Conservation (phyloP, 2,329 filamentous ascomycete species). For the Zymoseptoria passerinii region DNA sequence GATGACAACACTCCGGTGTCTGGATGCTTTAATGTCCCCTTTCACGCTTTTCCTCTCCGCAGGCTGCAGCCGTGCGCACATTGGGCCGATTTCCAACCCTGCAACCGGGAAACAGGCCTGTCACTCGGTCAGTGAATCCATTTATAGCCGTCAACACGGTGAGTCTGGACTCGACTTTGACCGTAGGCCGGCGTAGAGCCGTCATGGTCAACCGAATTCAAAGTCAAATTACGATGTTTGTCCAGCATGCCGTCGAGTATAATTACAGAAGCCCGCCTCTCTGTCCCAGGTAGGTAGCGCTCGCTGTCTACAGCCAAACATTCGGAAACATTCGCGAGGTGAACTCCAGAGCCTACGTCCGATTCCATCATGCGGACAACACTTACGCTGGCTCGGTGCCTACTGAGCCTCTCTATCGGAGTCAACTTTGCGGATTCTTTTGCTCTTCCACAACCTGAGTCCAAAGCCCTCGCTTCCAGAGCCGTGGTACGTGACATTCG, state of each 20-base stretch:
- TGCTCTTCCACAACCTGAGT: not conserved
- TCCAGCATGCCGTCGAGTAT: not conserved
- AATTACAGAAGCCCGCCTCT: not conserved
- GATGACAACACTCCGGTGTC: not conserved
- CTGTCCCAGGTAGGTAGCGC: no score
- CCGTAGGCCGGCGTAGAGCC: not conserved
- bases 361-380: not conserved
- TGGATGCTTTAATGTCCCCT: no score
- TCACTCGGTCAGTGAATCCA: not conserved
- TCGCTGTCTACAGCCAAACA: not conserved
- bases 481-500: not conserved
- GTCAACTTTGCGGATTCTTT: not conserved
- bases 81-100: no score
- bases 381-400: not conserved
- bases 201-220: not conserved
- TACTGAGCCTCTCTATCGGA: not conserved
- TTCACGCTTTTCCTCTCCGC: no score
- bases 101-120: not conserved
- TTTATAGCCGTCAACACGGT: not conserved
- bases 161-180: not conserved
- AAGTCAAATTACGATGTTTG: not conserved
- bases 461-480: not conserved
- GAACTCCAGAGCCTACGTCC: not conserved
- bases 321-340: not conserved
- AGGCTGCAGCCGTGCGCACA: no score